A percentile compares a stretch with the other conserved stretches of the same genome.
These are phyloP conservation scores for Talaromyces islandicus DNA, from an alignment of 2,329 filamentous ascomycete species.

Conservation along the genomic window DNA sequence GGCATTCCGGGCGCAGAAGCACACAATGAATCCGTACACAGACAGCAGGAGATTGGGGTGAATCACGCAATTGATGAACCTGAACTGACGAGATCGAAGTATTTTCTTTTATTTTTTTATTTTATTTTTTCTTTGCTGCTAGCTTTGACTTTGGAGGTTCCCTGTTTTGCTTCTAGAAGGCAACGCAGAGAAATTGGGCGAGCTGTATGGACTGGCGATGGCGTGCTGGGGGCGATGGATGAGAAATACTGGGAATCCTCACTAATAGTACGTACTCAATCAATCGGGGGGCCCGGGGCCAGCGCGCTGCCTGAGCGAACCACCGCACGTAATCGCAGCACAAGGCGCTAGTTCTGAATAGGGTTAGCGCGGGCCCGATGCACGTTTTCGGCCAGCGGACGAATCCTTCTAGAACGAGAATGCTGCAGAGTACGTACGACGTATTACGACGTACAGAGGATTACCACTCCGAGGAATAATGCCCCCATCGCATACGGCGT, in stretches of 20 bases:
- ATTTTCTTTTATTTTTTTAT: too few relatives aligned
- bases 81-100: background rate
- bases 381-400: background rate
- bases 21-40: background rate
- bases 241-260: background rate
- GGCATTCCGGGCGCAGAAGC: background rate
- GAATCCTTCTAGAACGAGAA: background rate
- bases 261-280: too few relatives aligned
- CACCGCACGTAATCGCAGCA: background rate
- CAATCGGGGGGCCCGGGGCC: background rate
- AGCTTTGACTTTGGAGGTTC: background rate
- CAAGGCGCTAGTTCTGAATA: background rate
- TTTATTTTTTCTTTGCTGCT: background rate
- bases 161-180: background rate
- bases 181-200: background rate
- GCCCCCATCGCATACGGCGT: background rate
- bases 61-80: background rate
- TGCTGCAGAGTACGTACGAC: background rate
- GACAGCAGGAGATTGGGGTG: background rate
- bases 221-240: conserved; percentile 1
- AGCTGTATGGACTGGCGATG: conserved; percentile 11
- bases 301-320: background rate
- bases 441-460: too few relatives aligned
- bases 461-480: too few relatives aligned
- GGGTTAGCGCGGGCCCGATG: background rate